Conservation (phyloP, 805 yeast genomes). For the Dipodascopsis tothii region DNA sequence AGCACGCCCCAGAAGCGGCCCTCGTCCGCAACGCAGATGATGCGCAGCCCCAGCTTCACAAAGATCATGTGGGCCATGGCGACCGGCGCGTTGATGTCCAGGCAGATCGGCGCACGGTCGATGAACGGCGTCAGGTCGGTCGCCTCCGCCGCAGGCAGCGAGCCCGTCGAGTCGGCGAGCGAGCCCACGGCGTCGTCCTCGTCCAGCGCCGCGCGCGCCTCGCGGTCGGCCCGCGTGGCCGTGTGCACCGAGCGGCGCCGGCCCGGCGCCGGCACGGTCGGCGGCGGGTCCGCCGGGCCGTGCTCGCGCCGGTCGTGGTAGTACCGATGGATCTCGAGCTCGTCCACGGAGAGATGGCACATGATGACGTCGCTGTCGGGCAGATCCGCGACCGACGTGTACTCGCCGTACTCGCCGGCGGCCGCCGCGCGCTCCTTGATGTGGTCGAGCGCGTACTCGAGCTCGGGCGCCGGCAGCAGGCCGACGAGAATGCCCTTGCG, state of each 20-base stretch:
- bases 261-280: too few relatives aligned
- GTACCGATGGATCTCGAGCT: conserved; percentile 19
- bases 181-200: background rate
- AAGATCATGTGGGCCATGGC: conserved; percentile 46
- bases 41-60: conserved; percentile 45
- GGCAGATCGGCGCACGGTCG: conserved; percentile 42
- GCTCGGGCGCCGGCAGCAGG: conserved; percentile 42
- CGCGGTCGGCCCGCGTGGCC: background rate
- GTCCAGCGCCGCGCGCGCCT: background rate
- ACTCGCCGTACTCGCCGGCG: conserved; percentile 22
- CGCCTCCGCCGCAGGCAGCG: conserved; percentile 24
- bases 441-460: conserved; percentile 46
- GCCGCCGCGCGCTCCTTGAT: conserved; percentile 26
- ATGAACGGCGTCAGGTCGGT: conserved; percentile 39
- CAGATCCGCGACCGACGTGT: conserved; percentile 12
- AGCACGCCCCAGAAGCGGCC: conserved; percentile 46
- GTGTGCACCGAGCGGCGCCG: too few relatives aligned
- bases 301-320: conserved; percentile 13
- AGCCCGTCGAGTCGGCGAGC: background rate
- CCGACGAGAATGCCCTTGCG: conserved; percentile 38
- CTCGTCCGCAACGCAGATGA: conserved; percentile 40
- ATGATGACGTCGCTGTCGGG: conserved; percentile 21
- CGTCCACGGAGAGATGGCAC: conserved; percentile 25
- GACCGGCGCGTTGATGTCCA: conserved; percentile 43
- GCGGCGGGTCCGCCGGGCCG: too few relatives aligned